A percentile compares a stretch with the other conserved stretches of the same genome.
Conservation (phyloP, 768 basidiomycete genomes). For the Termitomyces sp. region DNA sequence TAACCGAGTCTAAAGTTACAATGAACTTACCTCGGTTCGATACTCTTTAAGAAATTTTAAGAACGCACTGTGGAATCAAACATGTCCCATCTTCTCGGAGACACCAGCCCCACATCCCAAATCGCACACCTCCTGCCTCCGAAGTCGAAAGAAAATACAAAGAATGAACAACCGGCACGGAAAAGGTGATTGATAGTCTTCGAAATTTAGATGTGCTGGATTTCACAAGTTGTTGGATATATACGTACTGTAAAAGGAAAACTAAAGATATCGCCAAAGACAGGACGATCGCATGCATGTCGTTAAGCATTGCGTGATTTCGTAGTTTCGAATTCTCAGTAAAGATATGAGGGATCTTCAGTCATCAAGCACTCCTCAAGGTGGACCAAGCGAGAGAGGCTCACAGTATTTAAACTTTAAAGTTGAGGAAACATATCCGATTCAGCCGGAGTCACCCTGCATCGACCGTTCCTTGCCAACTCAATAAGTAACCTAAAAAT, state of each 20-base stretch:
- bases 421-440: not conserved
- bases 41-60: not conserved
- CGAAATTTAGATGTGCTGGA: not conserved
- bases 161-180: constrained; percentile 22
- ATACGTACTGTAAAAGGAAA: constrained; percentile 8
- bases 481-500: not conserved
- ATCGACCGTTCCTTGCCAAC: too few relatives aligned
- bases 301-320: constrained; percentile 1
- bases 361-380: not conserved
- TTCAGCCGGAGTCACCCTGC: not conserved
- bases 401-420: not conserved
- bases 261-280: constrained; percentile 3
- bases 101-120: constrained; percentile 41
- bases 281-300: constrained; percentile 2
- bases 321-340: not conserved
- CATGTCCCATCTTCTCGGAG: constrained; percentile 25
- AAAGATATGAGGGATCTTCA: not conserved
- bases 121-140: constrained; percentile 32
- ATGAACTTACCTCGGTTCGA: not conserved
- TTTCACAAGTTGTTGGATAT: not conserved
- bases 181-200: constrained; percentile 29
- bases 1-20: constrained; percentile 24
- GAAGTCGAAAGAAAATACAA: constrained; percentile 32
- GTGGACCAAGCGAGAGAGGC: not conserved
- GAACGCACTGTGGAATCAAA: constrained; percentile 22